Base-by-base conservation (phyloP, 805 yeast genomes). In the Nakazawaea pomicola region DNA sequence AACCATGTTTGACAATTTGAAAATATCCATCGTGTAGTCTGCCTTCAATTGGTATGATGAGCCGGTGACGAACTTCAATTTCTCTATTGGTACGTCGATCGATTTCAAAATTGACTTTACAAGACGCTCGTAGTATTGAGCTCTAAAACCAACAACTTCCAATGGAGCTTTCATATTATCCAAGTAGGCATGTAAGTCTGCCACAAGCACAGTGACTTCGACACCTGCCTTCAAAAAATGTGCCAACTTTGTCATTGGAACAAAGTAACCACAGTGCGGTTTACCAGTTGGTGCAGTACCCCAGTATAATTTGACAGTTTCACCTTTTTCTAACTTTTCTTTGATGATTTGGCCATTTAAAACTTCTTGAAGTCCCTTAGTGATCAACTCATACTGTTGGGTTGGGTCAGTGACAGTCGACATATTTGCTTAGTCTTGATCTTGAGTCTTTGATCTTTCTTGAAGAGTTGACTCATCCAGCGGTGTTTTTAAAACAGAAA, bases 241-340 rank as follows among this genome's bases (percentile, higher is more conserved):
- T 2, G 98, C 98, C 52, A 93, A 66, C 63, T 93, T 91, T 47
- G 95, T 83, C 98, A 93, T 91, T 40, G 98, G 93, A 29, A 93
- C 99, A 58, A 93, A 88, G 74, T 93, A 93, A 39, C 98, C 99
- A 69, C 97, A 90, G 67, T 93, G 99, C 33, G 98, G 96, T 65
- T 78, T 86, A 40, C 99, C 99, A 4, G 99, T 93, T 46, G 99
- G 98, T 6, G 99, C 99, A 16, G 98, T 90, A 51, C 99, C 99
- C 98, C 97, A 93, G 78, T 93, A 93, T 56, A 93, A 66, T 56
- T 79, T 84, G 51, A 95, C 64, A 11, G 93, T 86, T 54, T 87
- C 78, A 56, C 87, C 83, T 41, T 75, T 81, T 58, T 85, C 93
- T 46, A 90, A 68, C 25, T 88, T 78, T 57, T 88, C 76, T 58